A percentile compares a stretch with the other conserved stretches of the same genome.
phyloP scores from a whole-genome alignment of 306 rosid genomes.

The Cucumis melo region DNA sequence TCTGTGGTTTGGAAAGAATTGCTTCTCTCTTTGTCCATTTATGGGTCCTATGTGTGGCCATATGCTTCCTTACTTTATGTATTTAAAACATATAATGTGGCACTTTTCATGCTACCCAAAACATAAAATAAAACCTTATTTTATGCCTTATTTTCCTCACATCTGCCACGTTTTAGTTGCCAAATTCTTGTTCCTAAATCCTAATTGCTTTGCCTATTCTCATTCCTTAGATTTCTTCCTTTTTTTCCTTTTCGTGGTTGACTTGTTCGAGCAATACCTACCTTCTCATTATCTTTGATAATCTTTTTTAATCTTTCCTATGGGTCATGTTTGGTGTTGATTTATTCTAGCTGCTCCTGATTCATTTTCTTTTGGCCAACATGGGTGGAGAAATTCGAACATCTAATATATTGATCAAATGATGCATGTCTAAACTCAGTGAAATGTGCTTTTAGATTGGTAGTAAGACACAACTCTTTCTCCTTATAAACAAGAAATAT shows the following conservation, averaged over 20 bases:
- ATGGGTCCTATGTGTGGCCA: conserved; percentile 6
- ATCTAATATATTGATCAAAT: too few species aligned
- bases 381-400: neutral
- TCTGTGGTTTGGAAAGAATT: neutral
- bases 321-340: neutral
- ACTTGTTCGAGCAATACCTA: neutral
- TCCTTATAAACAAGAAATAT: neutral
- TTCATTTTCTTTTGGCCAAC: neutral
- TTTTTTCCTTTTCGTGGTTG: neutral
- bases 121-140: neutral
- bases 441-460: neutral
- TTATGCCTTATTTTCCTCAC: neutral
- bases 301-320: neutral
- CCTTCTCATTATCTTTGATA: neutral
- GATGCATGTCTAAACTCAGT: too few species aligned
- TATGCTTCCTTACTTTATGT: neutral
- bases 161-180: neutral
- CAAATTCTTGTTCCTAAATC: neutral
- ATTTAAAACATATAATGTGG: neutral
- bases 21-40: neutral
- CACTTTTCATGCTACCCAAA: neutral
- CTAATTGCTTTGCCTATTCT: neutral
- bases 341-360: neutral
- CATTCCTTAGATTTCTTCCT: neutral
- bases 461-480: too few species aligned